These are phyloP conservation scores for Hypoxylon lenormandii DNA, from an alignment of 495 filamentous ascomycete genomes.

Conservation along the genomic window DNA sequence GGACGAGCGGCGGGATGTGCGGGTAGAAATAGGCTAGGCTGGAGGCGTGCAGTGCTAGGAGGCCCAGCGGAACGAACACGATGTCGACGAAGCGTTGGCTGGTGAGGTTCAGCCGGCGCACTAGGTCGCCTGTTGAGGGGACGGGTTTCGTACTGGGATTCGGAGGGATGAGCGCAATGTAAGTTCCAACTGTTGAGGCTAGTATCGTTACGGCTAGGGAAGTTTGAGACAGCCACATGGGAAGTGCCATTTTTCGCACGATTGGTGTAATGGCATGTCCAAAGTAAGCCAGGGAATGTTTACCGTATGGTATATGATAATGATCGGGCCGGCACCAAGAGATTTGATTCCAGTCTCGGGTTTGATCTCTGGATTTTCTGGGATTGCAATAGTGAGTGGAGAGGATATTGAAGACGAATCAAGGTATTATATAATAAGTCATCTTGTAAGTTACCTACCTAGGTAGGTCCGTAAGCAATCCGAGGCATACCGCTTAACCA, in stretches of 20 bases:
- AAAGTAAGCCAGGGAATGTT: not conserved
- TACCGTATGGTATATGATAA: not conserved
- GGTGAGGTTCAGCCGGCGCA: slow-evolving; percentile 29
- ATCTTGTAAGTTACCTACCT: too few relatives aligned
- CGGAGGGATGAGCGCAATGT: slow-evolving; percentile 36
- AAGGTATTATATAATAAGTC: not conserved
- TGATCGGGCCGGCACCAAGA: not conserved
- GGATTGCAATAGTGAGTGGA: not conserved
- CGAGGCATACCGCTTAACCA: too few relatives aligned
- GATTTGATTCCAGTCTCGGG: not conserved
- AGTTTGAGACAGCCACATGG: slow-evolving; percentile 21
- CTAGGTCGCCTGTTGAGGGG: slow-evolving; percentile 38
- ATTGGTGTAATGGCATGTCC: not conserved
- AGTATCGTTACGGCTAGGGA: slow-evolving; percentile 28
- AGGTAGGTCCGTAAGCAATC: too few relatives aligned
- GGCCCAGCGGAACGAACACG: slow-evolving; percentile 14
- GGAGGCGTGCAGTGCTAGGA: slow-evolving; percentile 32
- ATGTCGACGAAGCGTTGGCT: slow-evolving; percentile 12
- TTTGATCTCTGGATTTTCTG: not conserved
- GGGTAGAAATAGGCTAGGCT: slow-evolving; percentile 47
- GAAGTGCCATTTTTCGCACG: slow-evolving; percentile 1
- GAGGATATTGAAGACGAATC: not conserved
- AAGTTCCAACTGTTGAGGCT: slow-evolving; percentile 29
- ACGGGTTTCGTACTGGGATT: slow-evolving; percentile 20
- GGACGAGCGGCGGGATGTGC: slow-evolving; percentile 44